phyloP scores from a whole-genome alignment of 176 grass and related monocot species.

The Bromus sterilis region DNA sequence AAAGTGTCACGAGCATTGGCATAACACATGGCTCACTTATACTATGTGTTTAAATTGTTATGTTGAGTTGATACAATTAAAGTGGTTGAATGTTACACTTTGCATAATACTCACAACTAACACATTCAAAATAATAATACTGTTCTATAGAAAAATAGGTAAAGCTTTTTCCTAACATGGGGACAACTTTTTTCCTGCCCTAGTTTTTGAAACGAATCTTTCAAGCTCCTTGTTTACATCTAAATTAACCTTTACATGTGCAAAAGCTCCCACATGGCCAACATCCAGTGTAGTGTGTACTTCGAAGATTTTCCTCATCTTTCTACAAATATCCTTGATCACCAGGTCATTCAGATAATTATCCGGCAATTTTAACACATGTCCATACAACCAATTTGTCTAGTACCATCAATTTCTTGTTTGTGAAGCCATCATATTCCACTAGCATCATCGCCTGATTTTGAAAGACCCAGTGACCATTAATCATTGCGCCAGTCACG shows the following conservation, averaged over 20 bases:
- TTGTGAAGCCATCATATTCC: not conserved
- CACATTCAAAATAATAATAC: too few relatives aligned
- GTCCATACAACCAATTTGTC: not conserved
- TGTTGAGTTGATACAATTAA: too few relatives aligned
- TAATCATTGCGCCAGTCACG: not conserved
- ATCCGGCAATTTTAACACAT: not conserved
- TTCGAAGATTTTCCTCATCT: not conserved
- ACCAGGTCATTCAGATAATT: not conserved
- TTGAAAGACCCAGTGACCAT: not conserved
- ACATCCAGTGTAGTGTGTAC: not conserved
- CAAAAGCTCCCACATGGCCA: not conserved
- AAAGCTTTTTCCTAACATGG: too few relatives aligned
- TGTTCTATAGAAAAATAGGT: too few relatives aligned
- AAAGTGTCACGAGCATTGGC: too few relatives aligned
- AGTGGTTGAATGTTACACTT: too few relatives aligned
- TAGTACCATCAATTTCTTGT: not conserved
- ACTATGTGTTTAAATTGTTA: too few relatives aligned
- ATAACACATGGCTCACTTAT: too few relatives aligned
- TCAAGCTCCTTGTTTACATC: too few relatives aligned
- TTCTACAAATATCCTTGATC: not conserved
- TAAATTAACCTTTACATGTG: not conserved
- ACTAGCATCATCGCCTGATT: not conserved
- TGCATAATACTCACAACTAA: too few relatives aligned
- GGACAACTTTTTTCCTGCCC: too few relatives aligned
- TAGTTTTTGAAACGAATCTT: too few relatives aligned